phyloP scores from a whole-genome alignment of 1,284 basidiomycete genomes.

The Exsudoporus floridanus region DNA sequence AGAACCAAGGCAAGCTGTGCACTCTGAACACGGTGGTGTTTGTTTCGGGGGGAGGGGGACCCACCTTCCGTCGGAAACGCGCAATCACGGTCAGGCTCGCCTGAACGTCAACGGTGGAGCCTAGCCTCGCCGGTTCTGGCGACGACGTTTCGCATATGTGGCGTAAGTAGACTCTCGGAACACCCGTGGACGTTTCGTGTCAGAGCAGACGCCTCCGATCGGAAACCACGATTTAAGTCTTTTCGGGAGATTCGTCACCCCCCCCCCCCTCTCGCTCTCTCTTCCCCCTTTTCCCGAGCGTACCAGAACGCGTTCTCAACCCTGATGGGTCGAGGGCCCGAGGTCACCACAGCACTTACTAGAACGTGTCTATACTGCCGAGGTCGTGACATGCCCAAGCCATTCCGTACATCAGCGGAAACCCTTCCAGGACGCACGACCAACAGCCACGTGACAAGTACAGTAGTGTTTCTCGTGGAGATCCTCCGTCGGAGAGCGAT shows the following conservation, averaged over 20 bases:
- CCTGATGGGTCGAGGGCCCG: not conserved
- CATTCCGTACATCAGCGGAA: not conserved
- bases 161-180: too few species aligned
- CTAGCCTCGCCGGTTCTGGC: not conserved
- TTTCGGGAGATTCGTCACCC: too few species aligned
- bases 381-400: not conserved
- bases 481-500: constrained; percentile 5
- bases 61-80: not conserved
- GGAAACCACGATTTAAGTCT: too few species aligned
- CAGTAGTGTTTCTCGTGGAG: not conserved
- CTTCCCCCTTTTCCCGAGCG: not conserved
- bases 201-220: not conserved
- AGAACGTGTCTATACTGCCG: too few species aligned
- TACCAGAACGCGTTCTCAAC: not conserved
- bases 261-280: too few species aligned
- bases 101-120: not conserved
- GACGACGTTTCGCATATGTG: not conserved
- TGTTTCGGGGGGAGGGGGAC: not conserved
- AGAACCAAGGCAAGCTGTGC: not conserved
- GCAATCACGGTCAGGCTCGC: not conserved
- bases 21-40: not conserved
- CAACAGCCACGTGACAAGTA: not conserved
- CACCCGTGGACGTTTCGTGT: too few species aligned
- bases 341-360: too few species aligned
- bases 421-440: not conserved